A percentile compares a stretch with the other conserved stretches of the same genome.
Evolutionary conservation across 495 filamentous ascomycete species (phyloP).

Genomic region (Neurospora sp.): DNA sequence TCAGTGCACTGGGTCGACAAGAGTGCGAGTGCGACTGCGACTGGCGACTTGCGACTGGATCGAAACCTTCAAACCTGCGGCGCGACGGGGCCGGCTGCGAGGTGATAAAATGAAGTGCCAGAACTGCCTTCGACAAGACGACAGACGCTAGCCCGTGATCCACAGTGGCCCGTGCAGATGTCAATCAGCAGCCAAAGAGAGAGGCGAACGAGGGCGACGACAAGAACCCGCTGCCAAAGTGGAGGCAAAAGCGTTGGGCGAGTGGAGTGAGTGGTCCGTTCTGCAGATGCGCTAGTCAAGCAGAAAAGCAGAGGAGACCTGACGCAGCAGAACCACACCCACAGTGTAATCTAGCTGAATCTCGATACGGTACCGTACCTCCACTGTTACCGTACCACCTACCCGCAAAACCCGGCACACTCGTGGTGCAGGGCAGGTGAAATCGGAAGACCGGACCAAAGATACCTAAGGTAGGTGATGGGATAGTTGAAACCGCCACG

Average conservation of each 20-base stretch:
- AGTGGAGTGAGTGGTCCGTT: not conserved
- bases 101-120: not conserved
- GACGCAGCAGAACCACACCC: not conserved
- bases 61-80: not conserved
- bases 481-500: not conserved
- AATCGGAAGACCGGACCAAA: not conserved
- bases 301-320: not conserved
- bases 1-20: slow-evolving; percentile 6
- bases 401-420: not conserved
- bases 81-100: not conserved
- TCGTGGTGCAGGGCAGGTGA: not conserved
- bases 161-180: not conserved
- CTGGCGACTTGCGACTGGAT: not conserved
- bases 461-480: not conserved
- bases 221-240: not conserved
- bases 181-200: not conserved
- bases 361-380: not conserved
- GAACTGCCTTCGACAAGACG: not conserved
- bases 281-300: not conserved
- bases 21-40: not conserved
- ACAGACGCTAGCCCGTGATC: not conserved
- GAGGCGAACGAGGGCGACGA: not conserved
- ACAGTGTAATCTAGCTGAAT: not conserved
- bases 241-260: not conserved
- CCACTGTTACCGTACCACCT: not conserved